Percentiles rank a stretch among this genome's conserved stretches.
phyloP scores from a whole-genome alignment of 1,284 basidiomycete species.

The Cutaneotrichosporon sp. region DNA sequence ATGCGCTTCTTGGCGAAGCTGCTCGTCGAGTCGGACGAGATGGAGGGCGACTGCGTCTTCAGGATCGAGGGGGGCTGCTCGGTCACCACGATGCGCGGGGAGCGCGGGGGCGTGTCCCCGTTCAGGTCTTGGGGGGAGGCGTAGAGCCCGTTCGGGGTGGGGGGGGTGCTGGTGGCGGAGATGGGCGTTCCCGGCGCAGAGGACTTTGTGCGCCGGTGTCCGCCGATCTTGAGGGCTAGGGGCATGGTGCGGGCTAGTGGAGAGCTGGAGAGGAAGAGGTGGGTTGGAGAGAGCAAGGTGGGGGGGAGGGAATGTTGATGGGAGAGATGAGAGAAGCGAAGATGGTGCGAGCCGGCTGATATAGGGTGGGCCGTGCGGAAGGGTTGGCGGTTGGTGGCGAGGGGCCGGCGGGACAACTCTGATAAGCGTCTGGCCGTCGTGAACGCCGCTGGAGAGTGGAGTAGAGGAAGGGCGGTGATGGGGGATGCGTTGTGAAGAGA shows the following conservation, averaged over 20 bases:
- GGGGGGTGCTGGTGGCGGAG: neutral
- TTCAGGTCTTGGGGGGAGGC: neutral
- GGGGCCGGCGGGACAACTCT: neutral
- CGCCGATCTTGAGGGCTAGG: slow-evolving; percentile 13
- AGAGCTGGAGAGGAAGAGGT: neutral
- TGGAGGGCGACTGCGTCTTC: neutral
- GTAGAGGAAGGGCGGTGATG: neutral
- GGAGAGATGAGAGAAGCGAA: neutral
- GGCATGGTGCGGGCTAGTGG: slow-evolving; percentile 7
- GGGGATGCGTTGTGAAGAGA: too few species aligned
- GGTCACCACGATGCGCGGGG: slow-evolving; percentile 10
- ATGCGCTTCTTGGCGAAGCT: neutral
- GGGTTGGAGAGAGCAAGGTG: neutral
- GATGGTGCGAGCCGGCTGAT: neutral
- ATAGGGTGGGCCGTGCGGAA: neutral
- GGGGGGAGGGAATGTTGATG: neutral
- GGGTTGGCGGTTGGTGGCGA: too few species aligned
- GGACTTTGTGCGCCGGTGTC: slow-evolving; percentile 9
- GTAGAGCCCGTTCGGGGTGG: neutral
- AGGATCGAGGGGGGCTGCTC: slow-evolving; percentile 9
- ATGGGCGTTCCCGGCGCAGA: neutral
- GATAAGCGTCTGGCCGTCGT: neutral
- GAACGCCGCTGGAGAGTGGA: neutral
- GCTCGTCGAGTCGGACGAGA: neutral
- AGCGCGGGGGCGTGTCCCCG: neutral